phyloP scores from a whole-genome alignment of 257 asterid genomes.

The Leptodermis oblonga region DNA sequence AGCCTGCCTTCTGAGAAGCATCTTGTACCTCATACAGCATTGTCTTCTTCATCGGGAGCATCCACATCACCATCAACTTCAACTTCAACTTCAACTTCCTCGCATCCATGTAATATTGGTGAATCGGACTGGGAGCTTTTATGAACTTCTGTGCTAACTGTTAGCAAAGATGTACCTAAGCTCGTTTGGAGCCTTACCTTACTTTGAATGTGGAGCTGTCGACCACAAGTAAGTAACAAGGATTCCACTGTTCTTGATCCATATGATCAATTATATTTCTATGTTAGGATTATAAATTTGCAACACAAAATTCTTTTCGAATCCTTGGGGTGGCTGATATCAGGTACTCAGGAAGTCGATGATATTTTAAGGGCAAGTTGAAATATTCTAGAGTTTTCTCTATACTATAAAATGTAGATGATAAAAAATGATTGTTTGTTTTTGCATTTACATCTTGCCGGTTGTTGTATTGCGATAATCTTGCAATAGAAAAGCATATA shows the following conservation, averaged over 20 bases:
- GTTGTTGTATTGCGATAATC: constrained; percentile 41
- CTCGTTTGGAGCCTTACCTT: neutral
- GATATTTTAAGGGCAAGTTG: neutral
- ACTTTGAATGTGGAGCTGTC: constrained; percentile 1
- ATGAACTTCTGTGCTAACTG: constrained; percentile 14
- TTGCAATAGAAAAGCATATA: constrained; percentile 65
- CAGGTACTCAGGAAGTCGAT: neutral
- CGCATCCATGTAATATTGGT: constrained; percentile 26
- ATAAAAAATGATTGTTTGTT: neutral
- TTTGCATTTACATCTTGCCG: neutral
- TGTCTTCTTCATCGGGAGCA: neutral
- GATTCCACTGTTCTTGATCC: neutral
- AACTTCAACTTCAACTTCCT: constrained; percentile 18
- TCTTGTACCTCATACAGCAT: constrained; percentile 18
- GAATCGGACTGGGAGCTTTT: constrained; percentile 76
- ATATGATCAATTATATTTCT: constrained; percentile 1
- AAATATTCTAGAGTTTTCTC: neutral
- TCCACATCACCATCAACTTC: constrained; percentile 12
- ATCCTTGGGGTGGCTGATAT: neutral
- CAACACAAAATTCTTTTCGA: neutral
- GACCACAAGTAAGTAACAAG: neutral
- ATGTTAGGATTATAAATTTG: neutral
- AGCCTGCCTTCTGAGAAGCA: constrained; percentile 26
- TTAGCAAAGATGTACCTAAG: constrained; percentile 3
- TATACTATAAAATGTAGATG: neutral